phyloP scores from a whole-genome alignment of 805 yeast species.

The Myxozyma lipomycoides region DNA sequence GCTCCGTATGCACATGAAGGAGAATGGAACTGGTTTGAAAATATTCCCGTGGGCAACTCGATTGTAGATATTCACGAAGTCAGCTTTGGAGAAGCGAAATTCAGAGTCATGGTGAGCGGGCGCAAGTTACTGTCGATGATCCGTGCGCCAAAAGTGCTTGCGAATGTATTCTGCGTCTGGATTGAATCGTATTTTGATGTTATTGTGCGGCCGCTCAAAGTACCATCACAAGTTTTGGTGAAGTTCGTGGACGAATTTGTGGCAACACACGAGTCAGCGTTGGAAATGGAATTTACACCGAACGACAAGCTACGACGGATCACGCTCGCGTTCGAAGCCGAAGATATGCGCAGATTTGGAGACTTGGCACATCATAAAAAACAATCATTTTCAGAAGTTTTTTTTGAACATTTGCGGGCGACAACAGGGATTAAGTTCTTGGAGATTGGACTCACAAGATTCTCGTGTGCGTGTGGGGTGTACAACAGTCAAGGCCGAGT shows the following conservation, averaged over 20 bases:
- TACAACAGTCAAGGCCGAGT: constrained; percentile 12
- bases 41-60: too few species aligned
- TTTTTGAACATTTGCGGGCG: constrained; percentile 1
- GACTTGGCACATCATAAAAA: not conserved
- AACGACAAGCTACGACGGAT: constrained; percentile 1
- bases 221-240: constrained; percentile 2
- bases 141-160: constrained; percentile 10
- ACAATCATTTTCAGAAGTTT: constrained; percentile 1
- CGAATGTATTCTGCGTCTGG: constrained; percentile 10
- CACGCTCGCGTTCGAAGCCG: constrained; percentile 9
- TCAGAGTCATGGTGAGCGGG: not conserved
- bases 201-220: constrained; percentile 1
- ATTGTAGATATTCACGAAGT: constrained; percentile 5
- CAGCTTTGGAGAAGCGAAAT: not conserved
- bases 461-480: constrained; percentile 12
- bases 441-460: constrained; percentile 1
- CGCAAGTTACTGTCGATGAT: constrained; percentile 7
- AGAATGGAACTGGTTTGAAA: too few species aligned
- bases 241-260: constrained; percentile 13
- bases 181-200: constrained; percentile 16
- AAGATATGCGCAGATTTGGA: constrained; percentile 5
- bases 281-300: constrained; percentile 14
- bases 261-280: not conserved
- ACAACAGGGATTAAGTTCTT: constrained; percentile 10
- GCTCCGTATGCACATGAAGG: too few species aligned